These are phyloP conservation scores for Hanseniaspora thailandica DNA, from an alignment of 805 yeast species.

Conservation along the genomic window DNA sequence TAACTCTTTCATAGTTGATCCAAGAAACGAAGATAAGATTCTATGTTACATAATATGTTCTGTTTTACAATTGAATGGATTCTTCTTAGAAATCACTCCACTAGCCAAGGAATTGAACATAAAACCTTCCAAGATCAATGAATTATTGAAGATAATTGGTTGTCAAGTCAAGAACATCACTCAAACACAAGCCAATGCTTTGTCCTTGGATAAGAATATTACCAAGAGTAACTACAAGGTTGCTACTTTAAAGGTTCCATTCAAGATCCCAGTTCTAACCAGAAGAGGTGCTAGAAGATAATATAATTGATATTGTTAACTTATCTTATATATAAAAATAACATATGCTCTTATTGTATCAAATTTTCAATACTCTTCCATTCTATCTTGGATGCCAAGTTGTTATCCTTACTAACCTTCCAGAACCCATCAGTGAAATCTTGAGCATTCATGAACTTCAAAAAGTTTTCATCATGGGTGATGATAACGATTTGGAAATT, in stretches of 20 bases:
- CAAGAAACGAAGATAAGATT: slow-evolving; percentile 75
- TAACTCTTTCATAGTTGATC: slow-evolving; percentile 70
- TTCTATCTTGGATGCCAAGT: slow-evolving; percentile 68
- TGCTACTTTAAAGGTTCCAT: slow-evolving; percentile 78
- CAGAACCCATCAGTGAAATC: slow-evolving; percentile 80
- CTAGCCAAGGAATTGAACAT: slow-evolving; percentile 73
- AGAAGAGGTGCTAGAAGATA: slow-evolving; percentile 43
- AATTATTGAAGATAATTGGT: slow-evolving; percentile 69
- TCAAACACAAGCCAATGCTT: slow-evolving; percentile 61
- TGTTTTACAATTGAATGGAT: slow-evolving; percentile 64
- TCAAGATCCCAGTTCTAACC: slow-evolving; percentile 72
- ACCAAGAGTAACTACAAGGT: slow-evolving; percentile 57
- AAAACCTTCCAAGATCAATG: slow-evolving; percentile 60
- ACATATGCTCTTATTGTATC: slow-evolving; percentile 18
- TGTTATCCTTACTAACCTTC: slow-evolving; percentile 64
- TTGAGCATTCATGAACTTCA: slow-evolving; percentile 73
- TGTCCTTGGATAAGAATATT: slow-evolving; percentile 47
- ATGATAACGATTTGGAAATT: slow-evolving; percentile 92
- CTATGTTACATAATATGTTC: slow-evolving; percentile 66
- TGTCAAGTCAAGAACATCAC: slow-evolving; percentile 64
- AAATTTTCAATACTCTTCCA: slow-evolving; percentile 37
- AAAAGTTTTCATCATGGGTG: slow-evolving; percentile 89
- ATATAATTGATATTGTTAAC: neutral
- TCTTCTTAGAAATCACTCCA: slow-evolving; percentile 63
- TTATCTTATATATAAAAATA: neutral